phyloP scores from a whole-genome alignment of 1,284 basidiomycete species.

The Naganishia liquefaciens region DNA sequence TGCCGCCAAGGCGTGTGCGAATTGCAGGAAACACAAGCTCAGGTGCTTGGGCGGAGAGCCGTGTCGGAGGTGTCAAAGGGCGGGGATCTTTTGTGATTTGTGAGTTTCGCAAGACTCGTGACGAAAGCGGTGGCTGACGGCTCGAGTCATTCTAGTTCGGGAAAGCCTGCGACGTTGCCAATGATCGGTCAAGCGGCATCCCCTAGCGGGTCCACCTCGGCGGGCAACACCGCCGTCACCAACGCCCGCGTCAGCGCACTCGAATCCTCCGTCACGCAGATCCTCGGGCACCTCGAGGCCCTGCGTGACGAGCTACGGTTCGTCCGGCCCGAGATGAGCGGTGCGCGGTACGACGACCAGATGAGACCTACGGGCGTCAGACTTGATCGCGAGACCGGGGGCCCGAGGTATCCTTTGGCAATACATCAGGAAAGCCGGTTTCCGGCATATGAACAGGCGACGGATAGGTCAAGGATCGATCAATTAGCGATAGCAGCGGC shows the following conservation, averaged over 20 bases:
- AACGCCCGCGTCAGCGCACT: conserved; percentile 11
- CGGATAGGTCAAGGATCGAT: conserved; percentile 13
- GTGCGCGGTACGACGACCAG: neutral
- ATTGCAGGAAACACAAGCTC: conserved; percentile 25
- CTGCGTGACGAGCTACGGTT: conserved; percentile 8
- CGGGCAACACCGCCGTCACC: neutral
- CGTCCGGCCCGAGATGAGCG: neutral
- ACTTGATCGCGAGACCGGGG: neutral
- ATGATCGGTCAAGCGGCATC: neutral
- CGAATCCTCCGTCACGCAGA: conserved; percentile 10
- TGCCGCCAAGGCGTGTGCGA: conserved; percentile 25
- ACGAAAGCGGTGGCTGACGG: neutral
- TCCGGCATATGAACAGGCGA: neutral
- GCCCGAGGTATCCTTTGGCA: neutral
- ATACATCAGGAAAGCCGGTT: neutral
- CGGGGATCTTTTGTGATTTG: conserved; percentile 19
- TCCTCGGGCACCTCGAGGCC: conserved; percentile 13
- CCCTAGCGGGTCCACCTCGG: neutral
- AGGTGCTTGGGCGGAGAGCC: conserved; percentile 24
- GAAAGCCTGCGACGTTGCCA: neutral
- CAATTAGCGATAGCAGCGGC: conserved; percentile 6
- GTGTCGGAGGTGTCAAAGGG: conserved; percentile 16
- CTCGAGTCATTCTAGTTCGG: neutral
- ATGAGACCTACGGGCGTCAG: neutral
- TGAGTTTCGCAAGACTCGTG: neutral